phyloP scores from a whole-genome alignment of 2,329 filamentous ascomycete genomes.

The Scedosporium boydii region DNA sequence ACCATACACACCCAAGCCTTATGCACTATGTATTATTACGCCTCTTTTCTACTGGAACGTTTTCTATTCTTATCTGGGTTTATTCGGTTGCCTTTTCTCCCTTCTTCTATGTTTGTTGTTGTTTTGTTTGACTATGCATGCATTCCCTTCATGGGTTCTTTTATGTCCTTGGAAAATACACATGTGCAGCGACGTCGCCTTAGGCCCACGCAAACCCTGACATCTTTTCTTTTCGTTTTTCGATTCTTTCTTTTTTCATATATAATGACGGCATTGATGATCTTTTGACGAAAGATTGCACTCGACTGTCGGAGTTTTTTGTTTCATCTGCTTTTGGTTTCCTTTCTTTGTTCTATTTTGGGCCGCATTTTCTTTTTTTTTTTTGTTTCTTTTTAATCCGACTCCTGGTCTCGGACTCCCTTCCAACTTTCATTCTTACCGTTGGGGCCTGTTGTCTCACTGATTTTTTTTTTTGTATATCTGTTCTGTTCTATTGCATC shows the following conservation, averaged over 20 bases:
- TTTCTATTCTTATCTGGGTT: not conserved
- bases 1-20: not conserved
- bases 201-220: constrained; percentile 11
- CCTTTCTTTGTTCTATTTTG: not conserved
- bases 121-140: not conserved
- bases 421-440: no score
- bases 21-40: not conserved
- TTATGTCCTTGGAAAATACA: constrained; percentile 15
- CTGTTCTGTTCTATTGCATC: no score
- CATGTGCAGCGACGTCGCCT: constrained; percentile 13
- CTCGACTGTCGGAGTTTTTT: constrained; percentile 4
- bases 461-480: no score
- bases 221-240: constrained; percentile 10
- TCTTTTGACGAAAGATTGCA: not conserved
- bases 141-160: not conserved
- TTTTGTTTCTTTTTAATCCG: not conserved
- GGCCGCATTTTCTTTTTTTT: not conserved
- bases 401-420: no score
- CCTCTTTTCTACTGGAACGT: not conserved
- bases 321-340: not conserved
- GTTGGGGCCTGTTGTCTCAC: no score
- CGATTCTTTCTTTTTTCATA: constrained; percentile 12
- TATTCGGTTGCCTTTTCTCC: constrained; percentile 3
- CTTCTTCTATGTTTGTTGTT: constrained; percentile 12
- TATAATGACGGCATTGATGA: constrained; percentile 4